Base-by-base conservation (phyloP, 2,329 filamentous ascomycete species). In the Penicillium concentricum region DNA sequence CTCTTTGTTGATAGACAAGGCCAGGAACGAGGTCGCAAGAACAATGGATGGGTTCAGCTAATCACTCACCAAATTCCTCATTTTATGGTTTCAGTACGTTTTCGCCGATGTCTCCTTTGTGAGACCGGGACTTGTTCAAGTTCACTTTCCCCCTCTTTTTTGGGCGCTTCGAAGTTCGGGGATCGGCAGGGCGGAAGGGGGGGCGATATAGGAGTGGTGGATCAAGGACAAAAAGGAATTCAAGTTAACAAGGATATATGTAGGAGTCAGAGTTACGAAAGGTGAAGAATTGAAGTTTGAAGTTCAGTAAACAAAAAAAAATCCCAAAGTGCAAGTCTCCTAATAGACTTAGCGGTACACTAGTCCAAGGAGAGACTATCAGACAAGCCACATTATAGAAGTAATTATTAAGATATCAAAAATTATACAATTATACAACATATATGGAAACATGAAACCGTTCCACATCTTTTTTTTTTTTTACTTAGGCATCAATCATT, bases 51-150 rank as follows among this genome's bases (percentile, higher is more conserved):
- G 52, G 46, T 50, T 42, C 18, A 52, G 41, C 37, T 10, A 26
- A 41, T 38, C 28, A 64, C 63, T 65, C 51, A 66, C 62, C 57
- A 51, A 52, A 48, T 30, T 30, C 61, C 58, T 63, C 61, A 63
- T 62, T 48, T 51, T 65, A 59, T 58, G 54, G 20, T 35, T 51
- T 47, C 39, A 24, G 37, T 50, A 32, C 30, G 38, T 43, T 49
- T 24, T 16, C 22, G 18, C 52, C 22, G 38, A 45, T 35, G 20
- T 34, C 48, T 50, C 38, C 38, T 39, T 56, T 47, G 42, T 51
- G 43, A 49, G 42, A 47, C 15, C 32, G 37, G 3, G n/a, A 39
- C 46, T 60, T 51, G 49, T 51, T 57, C 47, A 28, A 44, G 38
- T 55, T 35, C 32, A 28, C 12, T 45, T 43, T 16, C 58, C 61